Conservation (phyloP, 352 stramenopile genomes). For the Phytophthora europaea region DNA sequence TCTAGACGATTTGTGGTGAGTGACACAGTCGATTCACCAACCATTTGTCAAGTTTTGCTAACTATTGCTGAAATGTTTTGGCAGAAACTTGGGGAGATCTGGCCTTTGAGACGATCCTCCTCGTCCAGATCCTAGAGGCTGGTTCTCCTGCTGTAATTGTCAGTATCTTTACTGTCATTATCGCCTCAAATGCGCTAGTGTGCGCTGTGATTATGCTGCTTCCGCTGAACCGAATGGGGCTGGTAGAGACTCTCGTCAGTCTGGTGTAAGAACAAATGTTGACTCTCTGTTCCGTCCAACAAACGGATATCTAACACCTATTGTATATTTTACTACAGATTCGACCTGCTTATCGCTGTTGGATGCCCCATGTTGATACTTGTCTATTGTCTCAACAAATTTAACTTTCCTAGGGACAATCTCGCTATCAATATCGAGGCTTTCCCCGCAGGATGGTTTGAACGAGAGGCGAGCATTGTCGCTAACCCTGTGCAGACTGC, state of each 20-base stretch:
- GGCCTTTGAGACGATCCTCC: slow-evolving; percentile 30
- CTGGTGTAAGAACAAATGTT: slow-evolving; percentile 3
- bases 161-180: slow-evolving; percentile 27
- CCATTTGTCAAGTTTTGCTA: neutral
- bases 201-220: slow-evolving; percentile 33
- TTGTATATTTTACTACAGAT: slow-evolving; percentile 17
- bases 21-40: neutral
- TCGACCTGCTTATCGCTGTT: slow-evolving; percentile 46
- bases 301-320: neutral
- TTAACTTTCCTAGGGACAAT: slow-evolving; percentile 42
- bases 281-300: neutral
- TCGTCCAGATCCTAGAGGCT: slow-evolving; percentile 32
- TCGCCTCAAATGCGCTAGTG: slow-evolving; percentile 24
- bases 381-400: slow-evolving; percentile 40
- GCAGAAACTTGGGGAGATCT: slow-evolving; percentile 30
- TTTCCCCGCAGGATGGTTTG: slow-evolving; percentile 35
- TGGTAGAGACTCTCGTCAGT: slow-evolving; percentile 22
- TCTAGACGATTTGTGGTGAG: neutral
- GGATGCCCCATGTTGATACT: slow-evolving; percentile 46
- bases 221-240: slow-evolving; percentile 7
- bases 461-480: slow-evolving; percentile 31
- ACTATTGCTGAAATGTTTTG: neutral
- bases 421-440: slow-evolving; percentile 40
- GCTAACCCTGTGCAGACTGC: slow-evolving; percentile 34
- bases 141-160: slow-evolving; percentile 30